Conservation (phyloP, 2,329 filamentous ascomycete species). For the Grosmannia huntii region DNA sequence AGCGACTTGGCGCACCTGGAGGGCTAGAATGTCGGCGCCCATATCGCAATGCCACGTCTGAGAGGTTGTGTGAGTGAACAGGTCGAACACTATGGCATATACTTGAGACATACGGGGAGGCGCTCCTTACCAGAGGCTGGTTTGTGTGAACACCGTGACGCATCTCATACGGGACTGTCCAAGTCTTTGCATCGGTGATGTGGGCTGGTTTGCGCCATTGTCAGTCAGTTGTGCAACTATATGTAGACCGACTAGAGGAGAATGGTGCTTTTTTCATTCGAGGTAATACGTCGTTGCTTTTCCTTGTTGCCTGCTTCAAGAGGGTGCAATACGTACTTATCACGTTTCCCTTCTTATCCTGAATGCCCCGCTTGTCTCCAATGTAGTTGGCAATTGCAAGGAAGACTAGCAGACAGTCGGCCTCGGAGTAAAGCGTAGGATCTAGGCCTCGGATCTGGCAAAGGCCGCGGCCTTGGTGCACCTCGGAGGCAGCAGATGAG, state of each 20-base stretch:
- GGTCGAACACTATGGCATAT: background rate
- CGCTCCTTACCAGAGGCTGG: conserved; percentile 24
- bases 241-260: no score
- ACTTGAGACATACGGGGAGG: background rate
- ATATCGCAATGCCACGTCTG: conserved; percentile 39
- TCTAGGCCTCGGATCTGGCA: conserved; percentile 41
- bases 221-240: background rate
- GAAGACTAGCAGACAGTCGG: conserved; percentile 43
- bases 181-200: conserved; percentile 32
- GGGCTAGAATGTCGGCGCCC: conserved; percentile 34
- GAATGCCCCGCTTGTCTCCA: conserved; percentile 37
- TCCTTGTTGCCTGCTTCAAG: no score
- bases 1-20: conserved; percentile 33
- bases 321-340: conserved; percentile 23
- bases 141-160: conserved; percentile 39
- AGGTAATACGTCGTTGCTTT: no score
- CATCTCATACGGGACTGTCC: conserved; percentile 28
- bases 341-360: conserved; percentile 34
- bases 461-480: conserved; percentile 35
- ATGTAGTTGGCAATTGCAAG: conserved; percentile 44
- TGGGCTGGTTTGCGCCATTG: conserved; percentile 24
- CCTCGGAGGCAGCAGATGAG: conserved; percentile 17
- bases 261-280: no score
- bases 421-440: conserved; percentile 29
- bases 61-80: background rate